phyloP scores from a whole-genome alignment of 306 rosid species.

The Castanea crenata region DNA sequence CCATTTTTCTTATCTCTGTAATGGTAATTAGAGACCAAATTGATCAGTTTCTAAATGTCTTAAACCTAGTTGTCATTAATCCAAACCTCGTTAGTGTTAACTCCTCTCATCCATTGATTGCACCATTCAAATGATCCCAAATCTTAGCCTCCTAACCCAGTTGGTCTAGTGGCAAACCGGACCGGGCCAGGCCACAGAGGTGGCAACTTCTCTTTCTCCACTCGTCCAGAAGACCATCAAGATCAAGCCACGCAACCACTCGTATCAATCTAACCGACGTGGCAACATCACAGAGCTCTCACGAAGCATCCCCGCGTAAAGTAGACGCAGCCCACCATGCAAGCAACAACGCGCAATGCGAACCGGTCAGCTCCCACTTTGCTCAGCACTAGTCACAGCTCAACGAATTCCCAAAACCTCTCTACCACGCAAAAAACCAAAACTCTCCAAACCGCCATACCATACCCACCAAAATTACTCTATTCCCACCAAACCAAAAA shows the following conservation, averaged over 20 bases:
- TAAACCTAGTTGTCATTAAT: no score
- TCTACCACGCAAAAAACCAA: conserved; percentile 6
- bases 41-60: no score
- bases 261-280: not conserved
- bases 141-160: no score
- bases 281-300: conserved; percentile 6
- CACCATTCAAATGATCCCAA: not conserved
- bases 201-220: not conserved
- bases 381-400: no score
- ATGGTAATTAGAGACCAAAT: no score
- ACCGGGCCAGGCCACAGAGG: no score
- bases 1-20: no score
- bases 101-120: not conserved
- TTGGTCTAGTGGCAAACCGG: no score
- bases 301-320: not conserved
- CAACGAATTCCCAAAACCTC: not conserved
- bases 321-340: not conserved
- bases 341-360: conserved; percentile 4
- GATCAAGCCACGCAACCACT: conserved; percentile 21
- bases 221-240: not conserved
- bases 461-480: no score
- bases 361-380: conserved; percentile 19
- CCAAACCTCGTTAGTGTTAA: no score
- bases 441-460: not conserved
- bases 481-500: not conserved